phyloP scores from a whole-genome alignment of 2,329 filamentous ascomycete species.

The Cercospora beticola region DNA sequence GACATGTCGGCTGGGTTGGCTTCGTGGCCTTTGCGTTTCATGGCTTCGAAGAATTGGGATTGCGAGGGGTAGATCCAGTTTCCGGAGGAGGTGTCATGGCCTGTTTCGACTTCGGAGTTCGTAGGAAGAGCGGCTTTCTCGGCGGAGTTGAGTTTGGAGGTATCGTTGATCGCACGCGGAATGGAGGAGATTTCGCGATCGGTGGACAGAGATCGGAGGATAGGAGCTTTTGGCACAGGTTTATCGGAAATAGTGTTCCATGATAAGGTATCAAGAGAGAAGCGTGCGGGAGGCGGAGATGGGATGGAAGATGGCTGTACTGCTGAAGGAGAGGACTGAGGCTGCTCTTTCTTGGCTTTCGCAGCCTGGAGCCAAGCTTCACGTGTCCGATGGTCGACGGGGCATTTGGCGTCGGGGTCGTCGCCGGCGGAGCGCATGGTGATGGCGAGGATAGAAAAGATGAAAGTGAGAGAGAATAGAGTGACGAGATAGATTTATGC shows the following conservation, averaged over 20 bases:
- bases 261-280: conserved; percentile 38
- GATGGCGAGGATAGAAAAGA: not conserved
- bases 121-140: conserved; percentile 44
- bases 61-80: conserved; percentile 98
- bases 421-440: conserved; percentile 35
- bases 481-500: not conserved
- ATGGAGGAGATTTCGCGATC: conserved; percentile 78
- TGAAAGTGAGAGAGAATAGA: not conserved
- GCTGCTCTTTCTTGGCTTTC: conserved; percentile 42
- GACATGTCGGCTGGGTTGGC: conserved; percentile 74
- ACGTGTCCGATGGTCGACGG: conserved; percentile 86
- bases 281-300: conserved; percentile 28
- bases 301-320: conserved; percentile 22
- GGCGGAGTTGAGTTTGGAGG: conserved; percentile 39
- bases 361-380: conserved; percentile 80
- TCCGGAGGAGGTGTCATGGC: conserved; percentile 65
- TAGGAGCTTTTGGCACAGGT: conserved; percentile 36
- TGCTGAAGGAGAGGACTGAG: conserved; percentile 7
- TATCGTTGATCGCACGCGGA: conserved; percentile 46
- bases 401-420: conserved; percentile 60
- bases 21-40: conserved; percentile 84
- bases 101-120: conserved; percentile 77
- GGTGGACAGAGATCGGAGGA: conserved; percentile 53
- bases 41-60: conserved; percentile 96
- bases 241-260: conserved; percentile 20